Conservation (phyloP, 2,329 filamentous ascomycete species). For the Aspergillus intermedius region DNA sequence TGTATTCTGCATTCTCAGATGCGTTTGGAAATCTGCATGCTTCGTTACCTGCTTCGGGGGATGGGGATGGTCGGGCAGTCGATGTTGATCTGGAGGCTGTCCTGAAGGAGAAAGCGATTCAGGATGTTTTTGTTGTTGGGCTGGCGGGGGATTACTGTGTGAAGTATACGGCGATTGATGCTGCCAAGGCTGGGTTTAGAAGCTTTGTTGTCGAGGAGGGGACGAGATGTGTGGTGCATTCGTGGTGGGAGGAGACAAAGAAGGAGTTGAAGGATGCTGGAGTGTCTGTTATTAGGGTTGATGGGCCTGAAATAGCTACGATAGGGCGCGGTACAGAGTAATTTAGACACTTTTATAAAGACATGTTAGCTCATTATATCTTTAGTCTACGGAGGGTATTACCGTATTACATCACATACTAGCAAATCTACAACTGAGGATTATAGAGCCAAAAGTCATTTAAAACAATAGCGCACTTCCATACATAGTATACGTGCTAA, state of each 20-base stretch:
- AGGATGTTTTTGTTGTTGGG: constrained; percentile 78
- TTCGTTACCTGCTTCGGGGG: constrained; percentile 5
- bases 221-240: constrained; percentile 64
- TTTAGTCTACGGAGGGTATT: too few relatives aligned
- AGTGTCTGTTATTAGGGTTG: constrained; percentile 55
- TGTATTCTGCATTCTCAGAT: constrained; percentile 89
- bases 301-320: constrained; percentile 49
- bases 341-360: too few relatives aligned
- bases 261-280: constrained; percentile 52
- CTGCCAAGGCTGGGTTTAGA: constrained; percentile 65
- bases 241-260: constrained; percentile 51
- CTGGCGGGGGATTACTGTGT: constrained; percentile 89
- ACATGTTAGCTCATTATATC: too few relatives aligned
- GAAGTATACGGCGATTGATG: constrained; percentile 71
- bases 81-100: constrained; percentile 55
- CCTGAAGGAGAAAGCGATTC: constrained; percentile 55
- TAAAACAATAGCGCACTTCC: too few relatives aligned
- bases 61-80: constrained; percentile 20
- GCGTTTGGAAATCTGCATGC: constrained; percentile 55
- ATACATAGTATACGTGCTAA: too few relatives aligned
- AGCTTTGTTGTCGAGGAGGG: constrained; percentile 74
- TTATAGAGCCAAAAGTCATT: too few relatives aligned
- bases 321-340: not conserved
- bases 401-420: too few relatives aligned
- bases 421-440: too few relatives aligned